Conservation (phyloP, 768 basidiomycete genomes). For the Suillus clintonianus region DNA sequence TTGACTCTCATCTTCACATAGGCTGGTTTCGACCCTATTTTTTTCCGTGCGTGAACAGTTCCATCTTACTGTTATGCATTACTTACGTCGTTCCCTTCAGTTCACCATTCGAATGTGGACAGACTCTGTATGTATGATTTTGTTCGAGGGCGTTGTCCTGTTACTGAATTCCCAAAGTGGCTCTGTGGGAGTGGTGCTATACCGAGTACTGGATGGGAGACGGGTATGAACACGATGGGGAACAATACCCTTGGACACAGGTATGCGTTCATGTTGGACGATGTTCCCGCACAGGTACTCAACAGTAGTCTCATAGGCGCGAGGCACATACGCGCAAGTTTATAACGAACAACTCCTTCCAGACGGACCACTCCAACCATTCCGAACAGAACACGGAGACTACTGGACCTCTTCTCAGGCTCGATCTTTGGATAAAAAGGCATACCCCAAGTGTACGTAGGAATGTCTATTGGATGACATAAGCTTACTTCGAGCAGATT, state of each 20-base stretch:
- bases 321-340: slow-evolving; percentile 22
- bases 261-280: slow-evolving; percentile 7
- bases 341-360: slow-evolving; percentile 24
- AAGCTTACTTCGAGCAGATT: slow-evolving; percentile 14
- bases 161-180: slow-evolving; percentile 13
- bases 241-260: slow-evolving; percentile 22
- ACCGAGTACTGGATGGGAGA: slow-evolving; percentile 28
- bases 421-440: slow-evolving; percentile 20
- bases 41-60: slow-evolving; percentile 19
- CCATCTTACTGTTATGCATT: background rate
- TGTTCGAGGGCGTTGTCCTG: background rate
- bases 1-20: slow-evolving; percentile 3
- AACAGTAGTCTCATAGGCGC: slow-evolving; percentile 7
- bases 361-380: slow-evolving; percentile 24
- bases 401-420: slow-evolving; percentile 27
- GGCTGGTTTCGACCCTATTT: slow-evolving; percentile 27
- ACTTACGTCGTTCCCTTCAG: slow-evolving; percentile 8
- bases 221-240: slow-evolving; percentile 18
- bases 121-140: slow-evolving; percentile 18
- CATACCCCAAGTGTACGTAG: slow-evolving; percentile 23
- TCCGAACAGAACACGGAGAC: slow-evolving; percentile 21
- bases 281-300: background rate
- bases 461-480: background rate
- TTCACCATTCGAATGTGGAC: slow-evolving; percentile 27
- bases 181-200: slow-evolving; percentile 34